phyloP scores from a whole-genome alignment of 176 grass and related monocot genomes.

The Phyllostachys edulis region DNA sequence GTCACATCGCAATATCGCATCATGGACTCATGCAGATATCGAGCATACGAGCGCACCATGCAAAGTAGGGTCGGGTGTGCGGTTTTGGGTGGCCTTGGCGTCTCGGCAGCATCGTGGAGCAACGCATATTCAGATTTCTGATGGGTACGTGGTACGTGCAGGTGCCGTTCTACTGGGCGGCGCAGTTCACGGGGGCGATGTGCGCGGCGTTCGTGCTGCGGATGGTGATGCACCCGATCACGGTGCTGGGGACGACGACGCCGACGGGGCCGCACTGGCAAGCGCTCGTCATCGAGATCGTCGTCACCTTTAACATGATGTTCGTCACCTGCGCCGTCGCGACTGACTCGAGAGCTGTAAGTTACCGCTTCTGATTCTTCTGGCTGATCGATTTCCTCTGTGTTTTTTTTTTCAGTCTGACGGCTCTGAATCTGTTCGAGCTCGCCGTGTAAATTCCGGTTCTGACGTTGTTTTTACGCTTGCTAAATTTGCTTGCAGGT shows the following conservation, averaged over 20 bases:
- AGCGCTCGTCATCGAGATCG: constrained; percentile 73
- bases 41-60: background rate
- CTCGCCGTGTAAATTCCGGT: no score
- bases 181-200: constrained; percentile 83
- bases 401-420: no score
- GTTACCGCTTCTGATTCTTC: background rate
- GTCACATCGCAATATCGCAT: background rate
- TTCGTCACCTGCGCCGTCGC: constrained; percentile 95
- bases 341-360: constrained; percentile 88
- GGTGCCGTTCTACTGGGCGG: constrained; percentile 98
- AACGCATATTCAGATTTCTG: background rate
- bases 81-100: background rate
- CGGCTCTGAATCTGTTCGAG: no score
- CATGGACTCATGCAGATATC: background rate
- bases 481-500: constrained; percentile 51
- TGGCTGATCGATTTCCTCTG: background rate
- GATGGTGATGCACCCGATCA: constrained; percentile 64
- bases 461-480: background rate
- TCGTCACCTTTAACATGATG: constrained; percentile 98
- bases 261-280: constrained; percentile 71
- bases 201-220: constrained; percentile 75
- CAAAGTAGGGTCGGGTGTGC: background rate
- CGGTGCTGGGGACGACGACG: constrained; percentile 70
- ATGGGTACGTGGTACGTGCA: background rate
- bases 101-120: background rate